A percentile compares a stretch with the other conserved stretches of the same genome.
Conservation (phyloP, 306 rosid genomes). For the Prunus fruticosa region DNA sequence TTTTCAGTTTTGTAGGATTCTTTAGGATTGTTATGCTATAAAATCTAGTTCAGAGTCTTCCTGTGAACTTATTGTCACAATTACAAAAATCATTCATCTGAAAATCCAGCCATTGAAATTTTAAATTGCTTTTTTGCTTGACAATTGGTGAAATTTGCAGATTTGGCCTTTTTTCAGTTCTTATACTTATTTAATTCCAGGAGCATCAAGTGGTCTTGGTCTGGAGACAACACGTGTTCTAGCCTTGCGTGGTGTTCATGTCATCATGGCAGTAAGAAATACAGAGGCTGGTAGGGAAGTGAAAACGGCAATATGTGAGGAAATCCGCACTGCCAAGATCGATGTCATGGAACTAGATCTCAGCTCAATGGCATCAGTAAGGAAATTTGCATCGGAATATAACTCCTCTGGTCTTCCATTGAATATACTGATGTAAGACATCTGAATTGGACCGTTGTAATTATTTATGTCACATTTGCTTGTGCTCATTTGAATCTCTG, state of each 20-base stretch:
- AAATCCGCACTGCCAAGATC: conserved; percentile 55
- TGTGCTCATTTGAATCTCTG: background rate
- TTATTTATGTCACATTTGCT: background rate
- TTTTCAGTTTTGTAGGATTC: background rate
- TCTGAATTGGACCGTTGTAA: background rate
- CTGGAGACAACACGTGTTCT: conserved; percentile 68
- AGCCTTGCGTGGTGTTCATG: conserved; percentile 71
- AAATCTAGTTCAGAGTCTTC: background rate
- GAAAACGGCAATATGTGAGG: conserved; percentile 43
- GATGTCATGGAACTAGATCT: conserved; percentile 75
- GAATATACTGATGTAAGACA: conserved; percentile 62
- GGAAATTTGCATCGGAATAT: conserved; percentile 65
- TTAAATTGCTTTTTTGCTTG: background rate
- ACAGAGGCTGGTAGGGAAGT: conserved; percentile 43
- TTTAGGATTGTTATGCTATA: background rate
- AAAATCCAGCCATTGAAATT: conserved; percentile 1
- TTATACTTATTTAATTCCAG: conserved; percentile 33
- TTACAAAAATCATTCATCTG: background rate
- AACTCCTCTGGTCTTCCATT: conserved; percentile 62
- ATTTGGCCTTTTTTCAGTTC: background rate
- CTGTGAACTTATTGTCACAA: background rate
- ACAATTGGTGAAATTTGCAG: background rate
- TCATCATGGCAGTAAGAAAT: conserved; percentile 83
- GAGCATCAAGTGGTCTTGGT: conserved; percentile 88
- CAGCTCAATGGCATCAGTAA: conserved; percentile 66